Evolutionary conservation across 208 protist species (phyloP), one percentile per base, ranked within the genome.

Genomic region (Phytomonas francai): DNA sequence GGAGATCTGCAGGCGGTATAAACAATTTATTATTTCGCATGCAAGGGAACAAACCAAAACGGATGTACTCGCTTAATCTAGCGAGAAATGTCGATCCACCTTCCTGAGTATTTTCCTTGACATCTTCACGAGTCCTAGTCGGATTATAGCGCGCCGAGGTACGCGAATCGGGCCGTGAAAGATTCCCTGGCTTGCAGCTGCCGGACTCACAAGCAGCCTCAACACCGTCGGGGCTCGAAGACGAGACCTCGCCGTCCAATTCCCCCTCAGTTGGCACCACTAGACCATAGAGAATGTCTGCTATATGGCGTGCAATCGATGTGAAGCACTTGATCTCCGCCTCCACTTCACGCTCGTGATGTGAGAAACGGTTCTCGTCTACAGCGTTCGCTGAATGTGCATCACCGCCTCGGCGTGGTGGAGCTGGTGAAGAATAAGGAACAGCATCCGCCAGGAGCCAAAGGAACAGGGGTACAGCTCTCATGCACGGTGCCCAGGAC

Each of bases 241-340:
- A 45, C 39, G 39, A 45, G 39, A 7, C 39, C 39, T 45, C 39
- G 19, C 8, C 19, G 2, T 11, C 39, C 39, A 14, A 45, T 2
- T 45, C 39, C 39, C 19, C 39, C 9, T 45, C 39, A 14, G 19
- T 11, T 45, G 39, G 39, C 39, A 45, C 39, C 4, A 45, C 42
- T 36, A 81, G 56, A 5, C 85, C 83, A 78, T 92, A 94, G 22
- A 94, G 77, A 9, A 74, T 80, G 59, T 91, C 76, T 7, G 89
- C 75, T 25, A 94, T 74, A 65, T 90, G 86, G 22, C 68, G 63
- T 9, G 89, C 86, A 54, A 92, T 82, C 5, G 77, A 76, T 6
- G 72, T 84, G 66, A 94, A 92, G 71, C 89, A 94, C 28, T 59
- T 62, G 7, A 81, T 42, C 70, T 94, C 89, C 74, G 74, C 84